Percentiles rank a stretch among this genome's conserved stretches.
Conservation (phyloP, 208 protist species). For the Trypanosoma platydactyli region DNA sequence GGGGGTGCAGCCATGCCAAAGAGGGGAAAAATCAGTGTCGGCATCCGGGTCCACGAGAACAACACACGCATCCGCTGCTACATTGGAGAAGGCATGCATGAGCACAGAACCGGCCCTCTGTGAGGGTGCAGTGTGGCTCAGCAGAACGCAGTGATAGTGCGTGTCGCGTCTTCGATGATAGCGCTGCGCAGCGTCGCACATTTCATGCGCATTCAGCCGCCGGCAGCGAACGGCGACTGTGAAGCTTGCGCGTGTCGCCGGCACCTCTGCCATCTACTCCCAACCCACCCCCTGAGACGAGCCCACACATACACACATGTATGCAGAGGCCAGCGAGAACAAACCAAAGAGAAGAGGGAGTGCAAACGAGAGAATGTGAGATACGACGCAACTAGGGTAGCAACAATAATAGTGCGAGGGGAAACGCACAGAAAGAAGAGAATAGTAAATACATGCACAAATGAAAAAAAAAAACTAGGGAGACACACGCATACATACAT, state of each 20-base stretch:
- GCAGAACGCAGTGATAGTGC: background rate
- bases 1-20: background rate
- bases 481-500: no score
- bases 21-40: background rate
- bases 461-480: no score
- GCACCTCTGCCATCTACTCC: no score
- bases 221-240: constrained; percentile 17
- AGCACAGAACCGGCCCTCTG: background rate
- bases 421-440: no score
- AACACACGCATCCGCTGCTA: no score
- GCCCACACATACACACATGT: background rate
- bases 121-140: background rate
- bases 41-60: background rate
- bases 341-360: no score
- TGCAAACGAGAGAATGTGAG: constrained; percentile 10
- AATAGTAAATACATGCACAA: no score
- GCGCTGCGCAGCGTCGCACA: background rate
- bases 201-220: background rate
- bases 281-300: no score
- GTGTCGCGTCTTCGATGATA: background rate
- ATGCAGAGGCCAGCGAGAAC: background rate
- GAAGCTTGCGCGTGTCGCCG: background rate
- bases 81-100: no score
- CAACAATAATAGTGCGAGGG: no score
- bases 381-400: no score